Percentiles rank a stretch among this genome's conserved stretches.
Evolutionary conservation across 208 protist genomes (phyloP).

Genomic region (Trypanosoma melophagium): DNA sequence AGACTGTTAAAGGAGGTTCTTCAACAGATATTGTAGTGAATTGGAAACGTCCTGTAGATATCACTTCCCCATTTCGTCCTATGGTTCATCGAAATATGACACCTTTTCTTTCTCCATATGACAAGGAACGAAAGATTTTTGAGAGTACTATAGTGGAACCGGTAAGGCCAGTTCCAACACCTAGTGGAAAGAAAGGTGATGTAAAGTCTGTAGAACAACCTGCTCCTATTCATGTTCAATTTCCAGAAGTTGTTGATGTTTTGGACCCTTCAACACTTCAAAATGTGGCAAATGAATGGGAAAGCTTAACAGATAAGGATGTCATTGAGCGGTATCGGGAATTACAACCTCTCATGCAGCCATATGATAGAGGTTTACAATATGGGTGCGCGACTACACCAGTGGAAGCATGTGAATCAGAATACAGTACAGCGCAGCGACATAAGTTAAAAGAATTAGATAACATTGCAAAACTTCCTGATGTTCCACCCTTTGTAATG

Average conservation of each 20-base stretch:
- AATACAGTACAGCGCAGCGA: slow-evolving; percentile 82
- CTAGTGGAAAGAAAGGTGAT: slow-evolving; percentile 24
- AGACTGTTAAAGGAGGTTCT: background rate
- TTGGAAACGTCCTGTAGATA: slow-evolving; percentile 71
- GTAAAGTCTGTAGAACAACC: slow-evolving; percentile 23
- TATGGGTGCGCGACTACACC: slow-evolving; percentile 65
- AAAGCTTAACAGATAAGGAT: slow-evolving; percentile 27
- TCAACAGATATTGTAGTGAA: slow-evolving; percentile 22
- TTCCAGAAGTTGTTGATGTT: slow-evolving; percentile 74
- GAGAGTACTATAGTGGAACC: slow-evolving; percentile 40
- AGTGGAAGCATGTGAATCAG: slow-evolving; percentile 60
- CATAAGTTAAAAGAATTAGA: slow-evolving; percentile 74
- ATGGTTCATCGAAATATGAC: slow-evolving; percentile 87
- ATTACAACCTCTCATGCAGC: slow-evolving; percentile 68
- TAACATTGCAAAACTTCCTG: slow-evolving; percentile 52
- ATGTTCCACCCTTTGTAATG: slow-evolving; percentile 88
- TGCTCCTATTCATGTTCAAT: slow-evolving; percentile 51
- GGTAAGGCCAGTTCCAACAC: background rate
- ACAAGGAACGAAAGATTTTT: slow-evolving; percentile 32
- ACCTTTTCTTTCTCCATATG: slow-evolving; percentile 80
- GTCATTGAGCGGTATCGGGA: slow-evolving; percentile 59
- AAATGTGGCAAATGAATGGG: slow-evolving; percentile 39
- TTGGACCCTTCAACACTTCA: slow-evolving; percentile 48
- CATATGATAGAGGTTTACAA: slow-evolving; percentile 67
- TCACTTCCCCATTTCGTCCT: slow-evolving; percentile 86